Conservation (phyloP, 345 rosid genomes). For the Rhizophora apiculata region DNA sequence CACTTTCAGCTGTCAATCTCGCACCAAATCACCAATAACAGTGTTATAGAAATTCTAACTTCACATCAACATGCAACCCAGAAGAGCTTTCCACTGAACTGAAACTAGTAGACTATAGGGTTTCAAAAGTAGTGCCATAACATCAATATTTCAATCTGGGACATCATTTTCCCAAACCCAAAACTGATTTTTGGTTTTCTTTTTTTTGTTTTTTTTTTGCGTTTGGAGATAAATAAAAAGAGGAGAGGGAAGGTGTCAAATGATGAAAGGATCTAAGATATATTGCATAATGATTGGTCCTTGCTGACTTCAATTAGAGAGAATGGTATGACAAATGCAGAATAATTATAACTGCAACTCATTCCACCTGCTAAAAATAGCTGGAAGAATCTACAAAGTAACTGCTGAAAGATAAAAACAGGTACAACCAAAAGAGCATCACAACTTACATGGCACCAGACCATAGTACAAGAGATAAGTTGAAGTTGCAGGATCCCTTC, state of each 20-base stretch:
- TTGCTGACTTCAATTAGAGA: background rate
- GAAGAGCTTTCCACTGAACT: slow-evolving; percentile 1
- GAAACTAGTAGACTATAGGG: background rate
- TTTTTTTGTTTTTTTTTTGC: too few relatives aligned
- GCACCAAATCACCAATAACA: background rate
- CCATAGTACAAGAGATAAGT: slow-evolving; percentile 70
- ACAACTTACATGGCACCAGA: slow-evolving; percentile 78
- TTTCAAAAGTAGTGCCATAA: background rate
- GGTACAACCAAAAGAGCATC: slow-evolving; percentile 7
- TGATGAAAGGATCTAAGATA: too few relatives aligned
- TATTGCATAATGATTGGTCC: background rate
- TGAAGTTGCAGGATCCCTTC: slow-evolving; percentile 73
- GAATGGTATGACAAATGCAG: too few relatives aligned
- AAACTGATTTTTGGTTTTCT: background rate
- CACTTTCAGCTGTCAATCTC: slow-evolving; percentile 58
- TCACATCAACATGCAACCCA: slow-evolving; percentile 18
- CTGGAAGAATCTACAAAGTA: background rate
- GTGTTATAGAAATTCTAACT: background rate
- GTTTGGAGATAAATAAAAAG: background rate
- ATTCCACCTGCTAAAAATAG: background rate
- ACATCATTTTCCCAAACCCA: background rate
- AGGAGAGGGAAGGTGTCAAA: too few relatives aligned
- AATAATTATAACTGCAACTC: too few relatives aligned
- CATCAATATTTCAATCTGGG: background rate
- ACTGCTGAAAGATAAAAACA: background rate